Evolutionary conservation across 305 asterid species (phyloP).

Genomic region (Petunia hybrid): DNA sequence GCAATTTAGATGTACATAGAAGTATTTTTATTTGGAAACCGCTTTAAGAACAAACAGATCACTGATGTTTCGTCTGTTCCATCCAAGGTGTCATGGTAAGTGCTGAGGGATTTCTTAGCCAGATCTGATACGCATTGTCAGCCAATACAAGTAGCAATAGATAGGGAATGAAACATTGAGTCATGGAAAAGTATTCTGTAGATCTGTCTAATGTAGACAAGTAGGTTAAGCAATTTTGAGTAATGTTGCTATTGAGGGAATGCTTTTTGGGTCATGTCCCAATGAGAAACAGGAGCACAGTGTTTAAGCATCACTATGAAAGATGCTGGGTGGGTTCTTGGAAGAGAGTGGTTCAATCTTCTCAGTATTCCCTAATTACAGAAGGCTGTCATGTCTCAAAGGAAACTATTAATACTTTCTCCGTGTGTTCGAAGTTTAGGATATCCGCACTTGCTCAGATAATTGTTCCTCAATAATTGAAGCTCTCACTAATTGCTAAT

Average conservation of each 20-base stretch:
- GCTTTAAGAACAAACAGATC: conserved; percentile 10
- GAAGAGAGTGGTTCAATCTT: neutral
- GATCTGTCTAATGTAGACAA: conserved; percentile 7
- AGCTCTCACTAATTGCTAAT: neutral
- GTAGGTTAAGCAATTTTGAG: neutral
- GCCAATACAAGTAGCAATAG: conserved; percentile 3
- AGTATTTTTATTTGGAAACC: neutral
- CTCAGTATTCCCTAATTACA: neutral
- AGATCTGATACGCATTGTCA: neutral
- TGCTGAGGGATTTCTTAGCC: neutral
- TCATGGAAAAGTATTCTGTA: neutral
- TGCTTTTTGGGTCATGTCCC: no score
- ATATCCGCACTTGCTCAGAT: neutral
- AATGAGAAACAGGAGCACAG: neutral
- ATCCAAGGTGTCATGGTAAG: neutral
- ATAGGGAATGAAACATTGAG: conserved; percentile 6
- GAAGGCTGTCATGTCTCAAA: no score
- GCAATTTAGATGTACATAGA: conserved; percentile 4
- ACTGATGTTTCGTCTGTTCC: neutral
- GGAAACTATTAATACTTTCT: neutral
- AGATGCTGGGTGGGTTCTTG: neutral
- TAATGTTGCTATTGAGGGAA: conserved; percentile 17
- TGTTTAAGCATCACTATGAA: conserved; percentile 4
- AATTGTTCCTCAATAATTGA: neutral
- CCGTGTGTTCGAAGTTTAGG: neutral